Conservation (phyloP, 2,329 filamentous ascomycete species). For the Didymella glomerata region DNA sequence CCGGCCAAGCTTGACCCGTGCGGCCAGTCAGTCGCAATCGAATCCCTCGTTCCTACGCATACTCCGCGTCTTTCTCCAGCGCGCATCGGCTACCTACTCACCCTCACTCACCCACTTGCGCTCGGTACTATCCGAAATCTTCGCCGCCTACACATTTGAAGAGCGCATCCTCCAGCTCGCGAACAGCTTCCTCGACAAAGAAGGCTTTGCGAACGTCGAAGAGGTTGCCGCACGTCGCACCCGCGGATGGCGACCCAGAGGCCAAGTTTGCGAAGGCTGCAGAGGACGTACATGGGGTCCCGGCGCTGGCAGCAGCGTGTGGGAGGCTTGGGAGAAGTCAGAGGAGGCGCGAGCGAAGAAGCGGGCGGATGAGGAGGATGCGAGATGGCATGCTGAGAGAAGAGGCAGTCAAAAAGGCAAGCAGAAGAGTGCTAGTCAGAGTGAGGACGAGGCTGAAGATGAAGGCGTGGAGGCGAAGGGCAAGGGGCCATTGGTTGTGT, state of each 20-base stretch:
- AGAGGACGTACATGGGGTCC: constrained; percentile 86
- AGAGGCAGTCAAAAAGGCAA: constrained; percentile 61
- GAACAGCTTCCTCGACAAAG: constrained; percentile 85
- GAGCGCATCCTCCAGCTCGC: constrained; percentile 86
- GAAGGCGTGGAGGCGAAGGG: constrained; percentile 4
- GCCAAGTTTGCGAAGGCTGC: constrained; percentile 88
- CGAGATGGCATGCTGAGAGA: constrained; percentile 34
- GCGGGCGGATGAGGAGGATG: constrained; percentile 49
- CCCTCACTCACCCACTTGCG: constrained; percentile 89
- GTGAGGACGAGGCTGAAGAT: constrained; percentile 29
- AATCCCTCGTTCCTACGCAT: constrained; percentile 86
- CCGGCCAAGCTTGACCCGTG: constrained; percentile 37
- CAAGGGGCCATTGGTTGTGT: constrained; percentile 42
- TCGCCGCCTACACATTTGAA: constrained; percentile 95
- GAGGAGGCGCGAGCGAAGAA: constrained; percentile 51
- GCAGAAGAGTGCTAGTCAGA: constrained; percentile 44
- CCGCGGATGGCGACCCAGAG: constrained; percentile 86
- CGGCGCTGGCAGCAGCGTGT: constrained; percentile 78
- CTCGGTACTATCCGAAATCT: constrained; percentile 84
- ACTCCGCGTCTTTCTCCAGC: constrained; percentile 84
- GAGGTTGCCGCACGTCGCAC: constrained; percentile 78
- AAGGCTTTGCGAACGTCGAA: constrained; percentile 83
- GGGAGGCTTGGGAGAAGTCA: constrained; percentile 75
- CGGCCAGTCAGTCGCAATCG: constrained; percentile 46
- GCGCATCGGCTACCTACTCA: constrained; percentile 76